phyloP scores from a whole-genome alignment of 148 eudicot genomes.

The Vaccinium vitisidaea region DNA sequence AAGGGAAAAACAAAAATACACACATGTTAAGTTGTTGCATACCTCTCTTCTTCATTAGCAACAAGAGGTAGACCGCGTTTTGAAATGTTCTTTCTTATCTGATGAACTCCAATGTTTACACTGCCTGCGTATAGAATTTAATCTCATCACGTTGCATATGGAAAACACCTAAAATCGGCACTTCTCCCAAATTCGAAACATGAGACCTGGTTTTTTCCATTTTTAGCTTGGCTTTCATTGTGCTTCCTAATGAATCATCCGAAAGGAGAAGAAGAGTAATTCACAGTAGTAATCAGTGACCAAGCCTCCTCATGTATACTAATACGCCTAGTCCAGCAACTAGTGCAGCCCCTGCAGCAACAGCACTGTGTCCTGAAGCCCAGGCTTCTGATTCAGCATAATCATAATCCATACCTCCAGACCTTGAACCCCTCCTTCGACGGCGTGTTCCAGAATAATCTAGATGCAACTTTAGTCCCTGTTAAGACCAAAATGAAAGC shows the following conservation, averaged over 20 bases:
- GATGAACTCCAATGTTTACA: background rate
- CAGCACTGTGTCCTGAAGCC: slow-evolving; percentile 73
- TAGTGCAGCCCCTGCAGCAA: slow-evolving; percentile 90
- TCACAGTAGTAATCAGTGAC: background rate
- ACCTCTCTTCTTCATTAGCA: no score
- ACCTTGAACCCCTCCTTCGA: slow-evolving; percentile 45
- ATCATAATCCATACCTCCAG: slow-evolving; percentile 38
- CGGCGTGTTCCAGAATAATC: slow-evolving; percentile 50
- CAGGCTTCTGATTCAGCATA: slow-evolving; percentile 72
- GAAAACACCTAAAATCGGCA: background rate
- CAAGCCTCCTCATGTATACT: slow-evolving; percentile 63
- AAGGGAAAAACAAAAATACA: background rate
- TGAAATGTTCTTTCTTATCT: background rate
- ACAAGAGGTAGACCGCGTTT: background rate
- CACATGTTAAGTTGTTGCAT: background rate
- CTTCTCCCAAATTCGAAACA: background rate
- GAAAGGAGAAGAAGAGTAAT: background rate
- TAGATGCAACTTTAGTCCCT: slow-evolving; percentile 79
- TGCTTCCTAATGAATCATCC: background rate
- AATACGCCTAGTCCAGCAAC: slow-evolving; percentile 82
- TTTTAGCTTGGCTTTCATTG: background rate
- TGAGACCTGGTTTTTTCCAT: background rate
- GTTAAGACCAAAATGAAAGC: slow-evolving; percentile 10
- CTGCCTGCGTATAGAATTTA: background rate
- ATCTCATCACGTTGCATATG: background rate